Conservation (phyloP, 2,329 filamentous ascomycete species). For the Akanthomyces muscarius region DNA sequence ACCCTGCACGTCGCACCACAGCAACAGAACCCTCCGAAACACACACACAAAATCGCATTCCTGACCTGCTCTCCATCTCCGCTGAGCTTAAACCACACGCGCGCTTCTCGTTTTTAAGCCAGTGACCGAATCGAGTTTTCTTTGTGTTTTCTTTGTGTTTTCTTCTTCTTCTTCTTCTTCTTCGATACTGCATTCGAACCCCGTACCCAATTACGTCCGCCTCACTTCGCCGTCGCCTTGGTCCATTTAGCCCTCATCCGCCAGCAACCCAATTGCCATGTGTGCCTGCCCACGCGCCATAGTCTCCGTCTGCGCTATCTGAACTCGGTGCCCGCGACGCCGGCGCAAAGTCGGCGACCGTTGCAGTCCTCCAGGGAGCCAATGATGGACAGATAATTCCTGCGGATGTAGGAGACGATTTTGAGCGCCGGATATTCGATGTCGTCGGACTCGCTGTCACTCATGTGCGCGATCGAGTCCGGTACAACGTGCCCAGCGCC, state of each 20-base stretch:
- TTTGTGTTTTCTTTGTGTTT: too few relatives aligned
- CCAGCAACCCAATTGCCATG: too few relatives aligned
- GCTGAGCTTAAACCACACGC: neutral
- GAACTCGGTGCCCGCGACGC: too few relatives aligned
- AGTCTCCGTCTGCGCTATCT: too few relatives aligned
- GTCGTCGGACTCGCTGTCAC: constrained; percentile 17
- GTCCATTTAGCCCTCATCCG: too few relatives aligned
- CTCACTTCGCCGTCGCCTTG: too few relatives aligned
- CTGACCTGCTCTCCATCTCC: neutral
- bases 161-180: neutral
- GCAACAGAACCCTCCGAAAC: neutral
- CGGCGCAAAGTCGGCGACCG: too few relatives aligned
- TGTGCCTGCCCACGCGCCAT: too few relatives aligned
- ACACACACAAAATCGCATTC: neutral
- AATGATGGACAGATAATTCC: constrained; percentile 9
- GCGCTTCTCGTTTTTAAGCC: too few relatives aligned
- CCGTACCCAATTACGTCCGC: neutral
- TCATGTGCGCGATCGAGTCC: constrained; percentile 1
- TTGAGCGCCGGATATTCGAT: constrained; percentile 21
- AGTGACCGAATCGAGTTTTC: neutral
- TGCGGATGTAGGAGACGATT: constrained; percentile 16
- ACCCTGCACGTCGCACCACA: neutral
- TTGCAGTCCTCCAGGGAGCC: neutral
- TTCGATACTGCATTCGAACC: neutral
- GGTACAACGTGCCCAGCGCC: too few relatives aligned